Conservation (phyloP, 164 flowering plant genomes). For the Brasenia schreberi region DNA sequence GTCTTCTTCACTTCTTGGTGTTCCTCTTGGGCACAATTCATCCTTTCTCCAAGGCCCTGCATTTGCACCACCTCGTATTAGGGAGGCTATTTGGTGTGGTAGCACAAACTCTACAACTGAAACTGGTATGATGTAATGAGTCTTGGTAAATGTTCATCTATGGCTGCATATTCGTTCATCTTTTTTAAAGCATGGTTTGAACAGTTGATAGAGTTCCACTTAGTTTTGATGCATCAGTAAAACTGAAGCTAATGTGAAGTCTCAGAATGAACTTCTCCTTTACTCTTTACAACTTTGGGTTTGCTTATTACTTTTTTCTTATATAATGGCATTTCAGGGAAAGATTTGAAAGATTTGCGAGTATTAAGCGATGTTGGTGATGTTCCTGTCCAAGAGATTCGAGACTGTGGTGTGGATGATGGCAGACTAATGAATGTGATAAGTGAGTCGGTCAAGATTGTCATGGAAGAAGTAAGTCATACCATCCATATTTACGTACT, state of each 20-base stretch:
- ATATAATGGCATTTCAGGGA: constrained; percentile 50
- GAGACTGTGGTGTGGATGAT: constrained; percentile 95
- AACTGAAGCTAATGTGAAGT: not conserved
- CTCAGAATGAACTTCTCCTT: not conserved
- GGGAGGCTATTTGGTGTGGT: constrained; percentile 98
- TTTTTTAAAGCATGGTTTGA: not conserved
- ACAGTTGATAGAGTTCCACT: not conserved
- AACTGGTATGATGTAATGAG: constrained; percentile 38
- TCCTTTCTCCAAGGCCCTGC: constrained; percentile 99
- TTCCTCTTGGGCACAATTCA: constrained; percentile 93
- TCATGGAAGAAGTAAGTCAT: constrained; percentile 80
- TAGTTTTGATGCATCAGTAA: not conserved
- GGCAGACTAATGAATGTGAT: constrained; percentile 77
- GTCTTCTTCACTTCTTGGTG: constrained; percentile 78
- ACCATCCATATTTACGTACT: not conserved
- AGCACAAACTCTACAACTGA: constrained; percentile 93
- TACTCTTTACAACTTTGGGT: not conserved
- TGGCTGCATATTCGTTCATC: not conserved
- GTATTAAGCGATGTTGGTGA: constrained; percentile 96
- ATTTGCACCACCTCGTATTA: constrained; percentile 95
- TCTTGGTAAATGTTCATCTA: not conserved
- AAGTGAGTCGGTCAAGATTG: constrained; percentile 79
- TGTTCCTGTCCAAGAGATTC: constrained; percentile 89
- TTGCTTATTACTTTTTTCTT: not conserved
- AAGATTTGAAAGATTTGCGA: constrained; percentile 71